A percentile compares a stretch with the other conserved stretches of the same genome.
Evolutionary conservation across 768 basidiomycete genomes (phyloP).

Genomic region (Psilocybe sp.): DNA sequence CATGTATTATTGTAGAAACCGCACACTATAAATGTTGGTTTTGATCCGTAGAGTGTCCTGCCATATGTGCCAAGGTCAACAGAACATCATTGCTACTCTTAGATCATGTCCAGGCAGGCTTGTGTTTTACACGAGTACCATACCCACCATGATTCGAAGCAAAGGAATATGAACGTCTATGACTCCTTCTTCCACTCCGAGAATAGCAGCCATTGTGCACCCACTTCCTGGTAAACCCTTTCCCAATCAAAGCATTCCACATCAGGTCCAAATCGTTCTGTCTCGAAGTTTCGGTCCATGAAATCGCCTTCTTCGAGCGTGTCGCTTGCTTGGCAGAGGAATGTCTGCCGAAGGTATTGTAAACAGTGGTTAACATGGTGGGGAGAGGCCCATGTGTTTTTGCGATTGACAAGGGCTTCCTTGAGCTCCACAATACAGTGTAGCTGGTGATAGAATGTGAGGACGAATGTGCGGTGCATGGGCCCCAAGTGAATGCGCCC

Average conservation of each 20-base stretch:
- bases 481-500: constrained; percentile 22
- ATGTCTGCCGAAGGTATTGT: constrained; percentile 30
- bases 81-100: no score
- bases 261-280: constrained; percentile 13
- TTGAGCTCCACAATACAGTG: constrained; percentile 24
- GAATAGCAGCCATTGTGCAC: no score
- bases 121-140: no score
- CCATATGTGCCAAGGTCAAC: no score
- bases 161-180: no score
- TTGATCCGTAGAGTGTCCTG: no score
- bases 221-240: background rate
- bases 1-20: no score
- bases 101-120: no score
- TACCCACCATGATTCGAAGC: no score
- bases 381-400: constrained; percentile 7
- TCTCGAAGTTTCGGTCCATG: constrained; percentile 20
- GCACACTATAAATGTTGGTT: no score
- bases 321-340: constrained; percentile 30
- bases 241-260: constrained; percentile 10
- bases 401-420: constrained; percentile 15
- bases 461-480: constrained; percentile 15
- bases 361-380: constrained; percentile 31
- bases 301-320: constrained; percentile 32
- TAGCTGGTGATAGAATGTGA: constrained; percentile 24
- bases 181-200: no score